phyloP scores from a whole-genome alignment of 306 rosid genomes.

The Rosa lucieae region DNA sequence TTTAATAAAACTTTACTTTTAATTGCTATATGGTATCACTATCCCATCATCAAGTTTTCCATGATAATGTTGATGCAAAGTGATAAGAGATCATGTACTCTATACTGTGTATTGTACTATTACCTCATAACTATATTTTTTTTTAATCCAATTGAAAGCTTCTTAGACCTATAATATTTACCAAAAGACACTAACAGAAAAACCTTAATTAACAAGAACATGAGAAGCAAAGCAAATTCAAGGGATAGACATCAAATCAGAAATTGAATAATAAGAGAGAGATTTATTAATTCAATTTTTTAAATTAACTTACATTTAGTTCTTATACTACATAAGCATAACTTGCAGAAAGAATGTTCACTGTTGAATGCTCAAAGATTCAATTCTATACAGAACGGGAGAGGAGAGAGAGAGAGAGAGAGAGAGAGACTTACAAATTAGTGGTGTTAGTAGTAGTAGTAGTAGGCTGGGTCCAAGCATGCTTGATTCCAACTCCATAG shows the following conservation, averaged over 20 bases:
- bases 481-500: constrained; percentile 45
- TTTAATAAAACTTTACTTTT: neutral
- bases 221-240: neutral
- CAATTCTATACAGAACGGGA: neutral
- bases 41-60: neutral
- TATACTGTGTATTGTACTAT: neutral
- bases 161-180: neutral
- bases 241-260: neutral
- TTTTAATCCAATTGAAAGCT: neutral
- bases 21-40: neutral
- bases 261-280: neutral
- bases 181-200: neutral
- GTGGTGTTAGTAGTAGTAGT: constrained; percentile 8
- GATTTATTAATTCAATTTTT: neutral
- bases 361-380: neutral
- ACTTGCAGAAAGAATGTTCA: neutral
- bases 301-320: neutral
- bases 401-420: constrained; percentile 4
- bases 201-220: neutral
- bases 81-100: neutral
- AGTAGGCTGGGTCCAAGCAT: constrained; percentile 44
- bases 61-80: neutral
- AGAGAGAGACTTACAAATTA: constrained; percentile 49
- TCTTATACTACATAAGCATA: neutral
- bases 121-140: too few relatives aligned